phyloP scores from a whole-genome alignment of 257 asterid species.

The Solanum rostratum region DNA sequence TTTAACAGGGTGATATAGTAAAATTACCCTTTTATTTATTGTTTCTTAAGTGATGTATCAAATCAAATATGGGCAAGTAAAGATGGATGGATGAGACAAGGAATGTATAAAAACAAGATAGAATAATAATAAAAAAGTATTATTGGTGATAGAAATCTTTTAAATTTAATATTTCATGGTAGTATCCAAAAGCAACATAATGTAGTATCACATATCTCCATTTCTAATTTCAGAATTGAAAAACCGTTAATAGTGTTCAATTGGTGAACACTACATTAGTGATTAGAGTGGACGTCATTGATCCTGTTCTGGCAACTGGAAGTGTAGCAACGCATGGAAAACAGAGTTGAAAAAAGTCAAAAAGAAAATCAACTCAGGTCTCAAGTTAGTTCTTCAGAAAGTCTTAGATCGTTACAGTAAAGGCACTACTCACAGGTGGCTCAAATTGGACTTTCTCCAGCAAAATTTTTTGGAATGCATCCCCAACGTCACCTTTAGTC shows the following conservation, averaged over 20 bases:
- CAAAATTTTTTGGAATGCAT: conserved; percentile 24
- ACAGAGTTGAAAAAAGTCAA: not conserved
- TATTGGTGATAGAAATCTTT: not conserved
- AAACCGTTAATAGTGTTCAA: not conserved
- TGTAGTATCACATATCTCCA: not conserved
- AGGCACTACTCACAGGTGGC: conserved; percentile 45
- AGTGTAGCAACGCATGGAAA: not conserved
- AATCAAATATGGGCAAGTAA: not conserved
- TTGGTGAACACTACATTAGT: not conserved
- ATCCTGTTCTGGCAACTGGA: not conserved
- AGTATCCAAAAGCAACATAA: not conserved
- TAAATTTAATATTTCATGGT: not conserved
- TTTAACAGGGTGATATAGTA: not conserved
- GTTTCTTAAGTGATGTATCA: not conserved
- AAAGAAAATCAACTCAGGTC: not conserved
- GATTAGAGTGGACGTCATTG: not conserved
- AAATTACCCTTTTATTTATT: not conserved
- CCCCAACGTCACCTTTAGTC: conserved; percentile 43
- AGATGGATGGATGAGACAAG: not conserved
- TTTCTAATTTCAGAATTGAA: not conserved
- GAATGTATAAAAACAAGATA: not conserved
- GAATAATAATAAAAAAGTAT: not conserved
- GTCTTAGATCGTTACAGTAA: not conserved
- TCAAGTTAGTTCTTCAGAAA: not conserved
- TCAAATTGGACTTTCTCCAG: conserved; percentile 39